A percentile compares a stretch with the other conserved stretches of the same genome.
phyloP scores from a whole-genome alignment of 495 filamentous ascomycete genomes.

The Ramalina peruviana region DNA sequence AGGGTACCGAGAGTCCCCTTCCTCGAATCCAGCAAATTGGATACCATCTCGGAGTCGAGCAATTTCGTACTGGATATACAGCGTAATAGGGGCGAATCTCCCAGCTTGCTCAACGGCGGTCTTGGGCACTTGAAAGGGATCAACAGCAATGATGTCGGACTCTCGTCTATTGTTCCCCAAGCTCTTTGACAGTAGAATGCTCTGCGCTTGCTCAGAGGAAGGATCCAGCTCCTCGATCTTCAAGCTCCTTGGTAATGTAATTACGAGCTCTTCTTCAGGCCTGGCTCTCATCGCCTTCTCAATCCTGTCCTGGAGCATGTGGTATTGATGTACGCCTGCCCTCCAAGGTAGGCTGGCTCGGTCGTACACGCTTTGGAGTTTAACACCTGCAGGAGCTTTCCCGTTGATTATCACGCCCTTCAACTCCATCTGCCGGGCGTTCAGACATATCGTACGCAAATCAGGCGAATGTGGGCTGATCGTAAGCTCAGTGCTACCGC shows the following conservation, averaged over 20 bases:
- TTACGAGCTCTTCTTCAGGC: constrained; percentile 43
- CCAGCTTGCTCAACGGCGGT: constrained; percentile 23
- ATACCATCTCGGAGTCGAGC: constrained; percentile 68
- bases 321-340: constrained; percentile 61
- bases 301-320: constrained; percentile 53
- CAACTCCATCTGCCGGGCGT: constrained; percentile 75
- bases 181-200: constrained; percentile 17
- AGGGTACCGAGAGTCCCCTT: constrained; percentile 67
- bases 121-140: constrained; percentile 18
- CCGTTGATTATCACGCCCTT: constrained; percentile 59
- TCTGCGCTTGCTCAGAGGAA: constrained; percentile 34
- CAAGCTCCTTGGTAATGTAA: constrained; percentile 50
- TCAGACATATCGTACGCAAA: constrained; percentile 56
- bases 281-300: constrained; percentile 44
- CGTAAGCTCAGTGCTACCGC: constrained; percentile 67
- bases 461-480: constrained; percentile 55
- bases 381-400: constrained; percentile 34
- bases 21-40: constrained; percentile 75
- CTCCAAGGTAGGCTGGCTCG: constrained; percentile 45
- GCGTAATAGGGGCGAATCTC: constrained; percentile 41
- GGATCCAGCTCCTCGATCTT: constrained; percentile 51
- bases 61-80: constrained; percentile 61
- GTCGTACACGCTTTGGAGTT: constrained; percentile 63
- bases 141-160: constrained; percentile 9
- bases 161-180: constrained; percentile 9